Evolutionary conservation across 441 rosid genomes (phyloP).

Genomic region (Raphanus hybrid): DNA sequence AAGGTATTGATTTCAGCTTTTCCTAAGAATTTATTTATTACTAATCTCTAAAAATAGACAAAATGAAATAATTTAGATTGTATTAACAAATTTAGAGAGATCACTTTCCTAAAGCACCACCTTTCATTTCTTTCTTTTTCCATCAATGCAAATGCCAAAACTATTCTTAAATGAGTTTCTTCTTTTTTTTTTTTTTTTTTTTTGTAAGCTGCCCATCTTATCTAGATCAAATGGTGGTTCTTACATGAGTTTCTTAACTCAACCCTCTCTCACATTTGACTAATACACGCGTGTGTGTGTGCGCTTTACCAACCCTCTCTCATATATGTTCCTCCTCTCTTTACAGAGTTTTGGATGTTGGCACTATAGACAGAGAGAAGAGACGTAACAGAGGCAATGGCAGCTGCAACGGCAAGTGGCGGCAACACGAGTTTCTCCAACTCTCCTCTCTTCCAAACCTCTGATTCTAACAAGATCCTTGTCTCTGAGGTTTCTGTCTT

Average conservation of each 20-base stretch:
- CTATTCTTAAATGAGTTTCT: background rate
- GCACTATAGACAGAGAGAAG: background rate
- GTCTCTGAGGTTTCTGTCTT: constrained; percentile 65
- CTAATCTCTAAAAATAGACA: background rate
- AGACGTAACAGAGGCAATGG: constrained; percentile 37
- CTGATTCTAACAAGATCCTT: constrained; percentile 54
- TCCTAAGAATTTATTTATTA: background rate
- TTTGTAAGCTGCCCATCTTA: too few species aligned
- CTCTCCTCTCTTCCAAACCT: background rate
- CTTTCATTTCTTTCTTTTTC: background rate
- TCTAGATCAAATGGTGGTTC: too few species aligned
- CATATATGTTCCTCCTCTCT: background rate
- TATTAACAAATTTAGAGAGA: background rate
- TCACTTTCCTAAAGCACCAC: background rate
- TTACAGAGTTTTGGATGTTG: background rate
- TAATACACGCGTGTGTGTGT: background rate
- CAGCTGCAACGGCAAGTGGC: constrained; percentile 41
- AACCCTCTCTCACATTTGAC: constrained; percentile 7
- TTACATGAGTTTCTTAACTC: too few species aligned
- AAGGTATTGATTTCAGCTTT: background rate
- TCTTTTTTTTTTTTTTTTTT: too few species aligned
- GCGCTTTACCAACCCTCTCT: too few species aligned
- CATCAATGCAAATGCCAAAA: background rate
- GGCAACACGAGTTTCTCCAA: constrained; percentile 59
- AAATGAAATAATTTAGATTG: background rate